Conservation (phyloP, 352 stramenopile genomes). For the Pythium periplocum region DNA sequence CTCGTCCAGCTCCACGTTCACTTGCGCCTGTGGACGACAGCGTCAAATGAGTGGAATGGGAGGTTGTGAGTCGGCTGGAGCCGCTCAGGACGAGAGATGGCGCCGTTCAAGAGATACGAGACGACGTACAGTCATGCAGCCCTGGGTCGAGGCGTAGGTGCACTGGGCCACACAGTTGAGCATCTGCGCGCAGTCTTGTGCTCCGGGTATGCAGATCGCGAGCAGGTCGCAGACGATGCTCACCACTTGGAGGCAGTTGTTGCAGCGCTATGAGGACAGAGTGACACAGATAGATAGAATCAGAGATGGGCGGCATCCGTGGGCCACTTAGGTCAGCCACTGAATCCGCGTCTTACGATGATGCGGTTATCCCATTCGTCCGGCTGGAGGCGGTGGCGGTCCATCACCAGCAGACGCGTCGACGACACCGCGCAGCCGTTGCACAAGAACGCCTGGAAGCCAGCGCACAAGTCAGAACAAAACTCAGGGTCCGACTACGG, state of each 20-base stretch:
- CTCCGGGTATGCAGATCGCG: slow-evolving; percentile 63
- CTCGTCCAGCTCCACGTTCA: slow-evolving; percentile 89
- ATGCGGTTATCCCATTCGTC: slow-evolving; percentile 93
- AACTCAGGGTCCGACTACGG: too few species aligned
- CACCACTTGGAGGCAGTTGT: slow-evolving; percentile 89
- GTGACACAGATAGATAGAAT: too few species aligned
- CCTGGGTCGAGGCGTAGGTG: slow-evolving; percentile 88
- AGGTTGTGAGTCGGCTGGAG: background rate
- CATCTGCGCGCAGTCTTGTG: slow-evolving; percentile 67
- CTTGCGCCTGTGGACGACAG: slow-evolving; percentile 49
- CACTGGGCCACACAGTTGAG: slow-evolving; percentile 88
- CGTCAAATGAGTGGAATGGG: slow-evolving; percentile 2
- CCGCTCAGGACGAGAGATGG: background rate
- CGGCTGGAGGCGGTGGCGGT: slow-evolving; percentile 84
- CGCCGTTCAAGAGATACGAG: background rate
- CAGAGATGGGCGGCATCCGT: background rate
- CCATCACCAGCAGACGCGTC: slow-evolving; percentile 88
- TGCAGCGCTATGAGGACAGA: slow-evolving; percentile 59
- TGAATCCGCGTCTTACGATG: slow-evolving; percentile 50
- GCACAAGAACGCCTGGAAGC: slow-evolving; percentile 62
- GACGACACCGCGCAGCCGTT: slow-evolving; percentile 89
- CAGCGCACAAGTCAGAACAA: background rate
- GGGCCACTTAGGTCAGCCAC: background rate
- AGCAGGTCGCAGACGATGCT: slow-evolving; percentile 76
- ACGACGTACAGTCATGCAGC: slow-evolving; percentile 86